Base-by-base conservation (phyloP, 2,329 filamentous ascomycete species). In the Cadophora malorum region DNA sequence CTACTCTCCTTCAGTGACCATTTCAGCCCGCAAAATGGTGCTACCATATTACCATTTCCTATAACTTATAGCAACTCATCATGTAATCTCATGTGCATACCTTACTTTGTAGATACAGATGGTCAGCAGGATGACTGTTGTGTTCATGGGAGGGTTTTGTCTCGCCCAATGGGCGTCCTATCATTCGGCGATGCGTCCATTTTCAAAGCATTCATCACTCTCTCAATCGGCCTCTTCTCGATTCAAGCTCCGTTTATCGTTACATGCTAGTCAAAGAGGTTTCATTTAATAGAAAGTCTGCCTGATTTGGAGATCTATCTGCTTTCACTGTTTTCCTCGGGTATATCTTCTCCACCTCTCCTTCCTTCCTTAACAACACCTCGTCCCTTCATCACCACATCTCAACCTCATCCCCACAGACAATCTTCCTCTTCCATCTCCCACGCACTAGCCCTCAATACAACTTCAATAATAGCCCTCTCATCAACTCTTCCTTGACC, bases 331-430 rank as follows among this genome's bases (percentile, higher is more conserved):
- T n/a, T 53, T n/a, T 19, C 23, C 47, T 52, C 19, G 47, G 31
- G 25, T 58, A 63, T 53, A 67, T 63, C 9, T 35, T 63, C 23
- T 58, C 58, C 33, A 21, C 16, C 53, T 45, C 56, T 62, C 62
- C 61, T 58, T 65, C 66, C 58, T 52, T 65, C 33, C 53, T 41
- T 55, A 50, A 64, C 60, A 45, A 53, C 28, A 10, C 12, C 45
- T 31, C 50, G 23, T 53, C 47, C 55, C 53, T 47, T 31, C 52
- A 38, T 4, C 33, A 53, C 33, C 61, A 63, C 33, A 45, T 41
- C 19, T 23, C 38, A 38, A n/a, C 60, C 31, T 52, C 33, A 33
- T 16, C n/a, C 31, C 5, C 55, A 19, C 21, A n/a, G 33, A 33
- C 33, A 58, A 35, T 25, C 1, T 28, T 23, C 9, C 47, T 35